Evolutionary conservation across 176 grass and related monocot species (phyloP), one percentile per base, ranked within the genome.

Genomic region (Aegilops tauschii): DNA sequence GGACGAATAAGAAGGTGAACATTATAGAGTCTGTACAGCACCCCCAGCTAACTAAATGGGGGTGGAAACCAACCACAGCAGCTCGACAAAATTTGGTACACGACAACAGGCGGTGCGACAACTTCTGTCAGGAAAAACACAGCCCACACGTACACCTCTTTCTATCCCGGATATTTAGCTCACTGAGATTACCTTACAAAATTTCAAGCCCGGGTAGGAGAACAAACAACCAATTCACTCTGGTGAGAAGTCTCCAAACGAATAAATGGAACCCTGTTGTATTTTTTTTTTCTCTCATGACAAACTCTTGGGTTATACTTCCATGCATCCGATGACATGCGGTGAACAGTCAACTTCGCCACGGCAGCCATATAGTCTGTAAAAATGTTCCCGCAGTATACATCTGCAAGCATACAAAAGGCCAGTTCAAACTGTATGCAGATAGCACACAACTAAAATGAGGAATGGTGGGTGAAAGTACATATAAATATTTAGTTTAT

Each of bases 81-180:
- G 5, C 12, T 68, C 39, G 5, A 13, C 81, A 90, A 91, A 87
- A 87, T 32, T 87, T 85, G 82, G 69, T 81, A 76, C 81, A 80
- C 61, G 40, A 80, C 63, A 82, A 85, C 77, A 91, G 77, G 86
- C 86, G 52, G 82, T 85, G 90, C n/a, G 77, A 88, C 90, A 81
- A 63, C 17, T 40, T 70, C 80, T 64, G 77, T 88, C 76, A 82
- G 69, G 77, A 85, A 88, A 91, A 88, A 88, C 86, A 88, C 86
- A 32, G 82, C 85, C 89, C 54, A 87, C 65, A 59, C 40, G 36
- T 6, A 42, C 56, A 54, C 56, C 68, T 17, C 89, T 39, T 13
- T 56, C 69, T 40, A 58, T 56, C 76, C 25, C 54, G 42, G 27
- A 62, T 77, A 69, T 47, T 72, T 77, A 71, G 39, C 67, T 77